Evolutionary conservation across 805 yeast species (phyloP).

Genomic region (Myxozyma kluyveri): DNA sequence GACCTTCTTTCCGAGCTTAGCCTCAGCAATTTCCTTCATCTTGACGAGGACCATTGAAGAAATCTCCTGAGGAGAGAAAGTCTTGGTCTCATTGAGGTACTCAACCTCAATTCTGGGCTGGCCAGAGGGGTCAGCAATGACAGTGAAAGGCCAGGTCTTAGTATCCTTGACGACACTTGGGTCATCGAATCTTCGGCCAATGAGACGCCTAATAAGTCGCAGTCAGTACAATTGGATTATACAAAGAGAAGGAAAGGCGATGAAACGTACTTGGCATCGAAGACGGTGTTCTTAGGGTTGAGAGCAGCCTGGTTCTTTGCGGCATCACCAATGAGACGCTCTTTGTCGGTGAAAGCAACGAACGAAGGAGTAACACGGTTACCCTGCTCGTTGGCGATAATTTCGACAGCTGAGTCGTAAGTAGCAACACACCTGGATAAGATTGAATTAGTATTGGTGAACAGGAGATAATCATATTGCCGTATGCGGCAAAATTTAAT

Average conservation of each 20-base stretch:
- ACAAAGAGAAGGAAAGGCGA: background rate
- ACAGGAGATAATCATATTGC: background rate
- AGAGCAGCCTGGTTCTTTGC: conserved; percentile 97
- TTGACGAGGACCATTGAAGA: conserved; percentile 88
- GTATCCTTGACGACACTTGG: conserved; percentile 82
- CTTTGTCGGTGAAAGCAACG: conserved; percentile 90
- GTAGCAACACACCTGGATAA: conserved; percentile 73
- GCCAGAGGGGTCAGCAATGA: conserved; percentile 57
- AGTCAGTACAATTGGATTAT: background rate
- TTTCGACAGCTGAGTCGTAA: conserved; percentile 90
- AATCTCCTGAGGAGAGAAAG: conserved; percentile 91
- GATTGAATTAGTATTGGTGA: background rate
- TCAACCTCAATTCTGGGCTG: conserved; percentile 82
- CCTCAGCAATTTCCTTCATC: conserved; percentile 84
- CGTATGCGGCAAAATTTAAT: background rate
- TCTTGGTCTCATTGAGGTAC: conserved; percentile 78
- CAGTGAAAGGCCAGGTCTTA: conserved; percentile 91
- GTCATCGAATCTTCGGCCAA: conserved; percentile 86
- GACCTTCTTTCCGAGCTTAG: conserved; percentile 73
- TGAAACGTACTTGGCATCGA: conserved; percentile 52
- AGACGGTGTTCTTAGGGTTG: conserved; percentile 87
- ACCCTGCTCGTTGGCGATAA: conserved; percentile 97
- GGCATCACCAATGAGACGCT: conserved; percentile 93
- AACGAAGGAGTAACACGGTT: conserved; percentile 96
- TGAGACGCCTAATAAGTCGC: conserved; percentile 83